Conservation (phyloP, 2,329 filamentous ascomycete species). For the Elsinoe australis region DNA sequence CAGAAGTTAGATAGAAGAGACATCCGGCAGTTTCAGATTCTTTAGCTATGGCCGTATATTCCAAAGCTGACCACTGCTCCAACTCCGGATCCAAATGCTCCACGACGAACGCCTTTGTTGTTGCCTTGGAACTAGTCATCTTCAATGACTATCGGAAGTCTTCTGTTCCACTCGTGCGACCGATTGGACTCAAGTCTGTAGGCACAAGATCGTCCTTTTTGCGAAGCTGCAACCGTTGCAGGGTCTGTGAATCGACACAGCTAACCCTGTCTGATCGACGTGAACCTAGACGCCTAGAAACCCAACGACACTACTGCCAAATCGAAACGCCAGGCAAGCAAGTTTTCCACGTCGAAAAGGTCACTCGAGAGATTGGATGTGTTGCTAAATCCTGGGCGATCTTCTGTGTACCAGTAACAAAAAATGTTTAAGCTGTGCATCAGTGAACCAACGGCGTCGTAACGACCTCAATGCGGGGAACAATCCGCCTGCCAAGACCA, state of each 20-base stretch:
- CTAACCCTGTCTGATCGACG: not conserved
- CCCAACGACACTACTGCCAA: no score
- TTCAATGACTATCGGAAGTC: no score
- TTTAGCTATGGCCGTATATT: conserved; percentile 79
- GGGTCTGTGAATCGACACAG: conserved; percentile 7
- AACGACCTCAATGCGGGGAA: conserved; percentile 14
- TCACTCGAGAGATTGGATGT: no score
- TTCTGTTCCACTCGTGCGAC: no score
- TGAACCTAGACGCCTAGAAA: no score
- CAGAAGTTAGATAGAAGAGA: conserved; percentile 71
- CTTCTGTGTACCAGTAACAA: not conserved
- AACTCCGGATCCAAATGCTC: conserved; percentile 95
- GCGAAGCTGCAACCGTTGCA: not conserved
- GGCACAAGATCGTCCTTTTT: not conserved
- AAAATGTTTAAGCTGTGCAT: conserved; percentile 3
- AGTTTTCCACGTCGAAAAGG: no score
- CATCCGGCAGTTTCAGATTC: conserved; percentile 64
- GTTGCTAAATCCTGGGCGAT: not conserved
- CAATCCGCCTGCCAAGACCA: conserved; percentile 3
- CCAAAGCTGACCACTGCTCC: conserved; percentile 85
- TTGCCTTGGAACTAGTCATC: not conserved
- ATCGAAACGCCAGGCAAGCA: no score
- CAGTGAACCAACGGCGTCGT: not conserved
- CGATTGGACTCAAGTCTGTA: no score
- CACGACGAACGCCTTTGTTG: conserved; percentile 69